Conservation (phyloP, 2,329 filamentous ascomycete genomes). For the Huntiella savannae region DNA sequence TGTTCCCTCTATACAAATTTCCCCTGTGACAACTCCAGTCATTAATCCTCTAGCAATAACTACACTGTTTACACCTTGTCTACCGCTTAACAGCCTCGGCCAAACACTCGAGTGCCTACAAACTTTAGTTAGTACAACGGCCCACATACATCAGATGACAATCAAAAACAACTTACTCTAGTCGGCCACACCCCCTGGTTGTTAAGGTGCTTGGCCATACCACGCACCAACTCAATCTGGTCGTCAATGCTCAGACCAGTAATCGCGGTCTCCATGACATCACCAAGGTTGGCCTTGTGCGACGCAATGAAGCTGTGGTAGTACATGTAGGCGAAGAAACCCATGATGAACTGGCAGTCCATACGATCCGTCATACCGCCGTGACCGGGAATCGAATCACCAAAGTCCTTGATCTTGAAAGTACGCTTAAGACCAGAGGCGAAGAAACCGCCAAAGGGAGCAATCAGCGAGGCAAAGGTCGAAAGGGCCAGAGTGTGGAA, state of each 20-base stretch:
- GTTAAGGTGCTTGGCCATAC: conserved; percentile 42
- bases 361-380: conserved; percentile 97
- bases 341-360: conserved; percentile 99
- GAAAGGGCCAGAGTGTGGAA: conserved; percentile 80
- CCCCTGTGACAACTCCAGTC: too few relatives aligned
- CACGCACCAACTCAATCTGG: conserved; percentile 62
- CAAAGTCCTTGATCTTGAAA: conserved; percentile 99
- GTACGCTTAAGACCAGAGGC: conserved; percentile 93
- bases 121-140: not conserved
- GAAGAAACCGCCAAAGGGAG: conserved; percentile 96
- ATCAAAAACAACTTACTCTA: conserved; percentile 18
- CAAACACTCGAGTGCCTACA: conserved; percentile 8
- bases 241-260: conserved; percentile 74
- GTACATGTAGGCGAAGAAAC: conserved; percentile 95
- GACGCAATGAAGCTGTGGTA: conserved; percentile 93
- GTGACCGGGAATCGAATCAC: conserved; percentile 91
- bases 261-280: conserved; percentile 78
- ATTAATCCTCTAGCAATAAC: too few relatives aligned
- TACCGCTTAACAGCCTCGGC: conserved; percentile 1
- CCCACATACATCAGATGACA: not conserved
- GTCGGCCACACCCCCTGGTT: conserved; percentile 37
- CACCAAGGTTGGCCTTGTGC: conserved; percentile 67
- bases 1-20: too few relatives aligned
- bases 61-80: not conserved
- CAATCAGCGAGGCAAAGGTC: conserved; percentile 88